Evolutionary conservation across 2,329 filamentous ascomycete genomes (phyloP).

Genomic region (Scleromitrula shiraiana): DNA sequence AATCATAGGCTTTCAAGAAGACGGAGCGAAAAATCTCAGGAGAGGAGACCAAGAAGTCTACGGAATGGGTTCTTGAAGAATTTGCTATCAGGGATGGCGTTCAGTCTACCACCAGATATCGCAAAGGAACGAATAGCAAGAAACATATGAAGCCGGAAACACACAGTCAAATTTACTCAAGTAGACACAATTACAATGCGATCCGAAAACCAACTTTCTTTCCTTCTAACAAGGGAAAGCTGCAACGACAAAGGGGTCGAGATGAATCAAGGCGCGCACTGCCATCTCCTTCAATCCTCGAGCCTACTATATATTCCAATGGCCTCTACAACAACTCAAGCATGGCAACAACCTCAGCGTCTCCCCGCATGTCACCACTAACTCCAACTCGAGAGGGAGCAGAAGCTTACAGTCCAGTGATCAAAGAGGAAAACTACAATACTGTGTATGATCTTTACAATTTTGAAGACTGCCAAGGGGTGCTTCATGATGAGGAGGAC

Average conservation of each 20-base stretch:
- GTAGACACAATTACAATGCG: background rate
- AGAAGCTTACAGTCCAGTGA: conserved; percentile 9
- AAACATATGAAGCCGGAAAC: conserved; percentile 23
- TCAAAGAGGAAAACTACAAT: conserved; percentile 15
- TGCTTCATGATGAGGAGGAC: conserved; percentile 18
- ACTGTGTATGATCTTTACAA: conserved; percentile 18
- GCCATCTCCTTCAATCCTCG: background rate
- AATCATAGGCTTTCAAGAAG: conserved; percentile 46
- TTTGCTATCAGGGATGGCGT: conserved; percentile 65
- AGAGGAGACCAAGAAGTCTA: conserved; percentile 55
- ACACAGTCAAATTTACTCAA: background rate
- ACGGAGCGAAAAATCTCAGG: conserved; percentile 34
- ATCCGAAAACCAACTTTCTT: conserved; percentile 2
- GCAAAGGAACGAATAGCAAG: conserved; percentile 42
- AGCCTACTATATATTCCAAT: background rate
- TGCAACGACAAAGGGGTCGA: conserved; percentile 14
- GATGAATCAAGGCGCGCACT: conserved; percentile 10
- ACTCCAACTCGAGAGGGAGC: conserved; percentile 16
- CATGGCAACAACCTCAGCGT: background rate
- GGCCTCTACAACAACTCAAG: background rate
- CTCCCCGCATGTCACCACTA: conserved; percentile 15
- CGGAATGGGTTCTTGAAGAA: conserved; percentile 68
- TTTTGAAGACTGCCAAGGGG: conserved; percentile 24
- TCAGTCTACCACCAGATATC: conserved; percentile 76
- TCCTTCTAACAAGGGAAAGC: conserved; percentile 15